phyloP scores from a whole-genome alignment of 225 moss, liverwort and hornwort genomes.

The Sphagnum tenellum region DNA sequence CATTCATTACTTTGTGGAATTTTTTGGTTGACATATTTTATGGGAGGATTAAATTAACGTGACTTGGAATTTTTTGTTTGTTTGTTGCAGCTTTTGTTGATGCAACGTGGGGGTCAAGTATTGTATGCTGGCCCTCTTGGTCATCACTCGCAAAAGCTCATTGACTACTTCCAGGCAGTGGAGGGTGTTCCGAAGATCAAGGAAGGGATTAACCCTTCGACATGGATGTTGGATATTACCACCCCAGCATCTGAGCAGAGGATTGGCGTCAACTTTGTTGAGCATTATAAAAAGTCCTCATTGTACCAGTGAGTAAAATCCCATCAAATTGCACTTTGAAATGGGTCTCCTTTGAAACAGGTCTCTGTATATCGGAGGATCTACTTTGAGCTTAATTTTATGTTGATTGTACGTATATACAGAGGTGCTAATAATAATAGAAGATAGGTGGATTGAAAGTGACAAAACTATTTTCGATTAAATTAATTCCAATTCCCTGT shows the following conservation, averaged over 20 bases:
- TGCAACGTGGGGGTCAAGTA: constrained; percentile 68
- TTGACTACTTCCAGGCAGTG: constrained; percentile 55
- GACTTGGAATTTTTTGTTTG: not conserved
- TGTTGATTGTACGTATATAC: too few relatives aligned
- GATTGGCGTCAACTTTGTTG: constrained; percentile 50
- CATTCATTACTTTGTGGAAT: too few relatives aligned
- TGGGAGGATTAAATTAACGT: too few relatives aligned
- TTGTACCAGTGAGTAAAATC: constrained; percentile 45
- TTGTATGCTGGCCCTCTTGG: constrained; percentile 62
- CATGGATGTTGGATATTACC: constrained; percentile 57
- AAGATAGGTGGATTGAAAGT: too few relatives aligned
- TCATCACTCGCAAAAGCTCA: constrained; percentile 19
- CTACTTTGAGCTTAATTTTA: too few relatives aligned
- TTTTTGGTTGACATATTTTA: too few relatives aligned
- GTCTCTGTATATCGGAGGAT: too few relatives aligned
- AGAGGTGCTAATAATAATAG: too few relatives aligned
- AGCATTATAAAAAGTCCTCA: constrained; percentile 27
- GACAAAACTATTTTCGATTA: too few relatives aligned
- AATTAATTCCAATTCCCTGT: too few relatives aligned
- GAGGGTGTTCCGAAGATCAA: constrained; percentile 36
- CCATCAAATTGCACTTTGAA: too few relatives aligned
- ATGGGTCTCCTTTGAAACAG: too few relatives aligned
- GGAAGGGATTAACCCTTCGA: constrained; percentile 43
- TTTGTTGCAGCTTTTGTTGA: constrained; percentile 35
- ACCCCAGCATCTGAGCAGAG: constrained; percentile 45